Base-by-base conservation (phyloP, 1,139 yeast genomes). In the Meyerozyma carpophila region DNA sequence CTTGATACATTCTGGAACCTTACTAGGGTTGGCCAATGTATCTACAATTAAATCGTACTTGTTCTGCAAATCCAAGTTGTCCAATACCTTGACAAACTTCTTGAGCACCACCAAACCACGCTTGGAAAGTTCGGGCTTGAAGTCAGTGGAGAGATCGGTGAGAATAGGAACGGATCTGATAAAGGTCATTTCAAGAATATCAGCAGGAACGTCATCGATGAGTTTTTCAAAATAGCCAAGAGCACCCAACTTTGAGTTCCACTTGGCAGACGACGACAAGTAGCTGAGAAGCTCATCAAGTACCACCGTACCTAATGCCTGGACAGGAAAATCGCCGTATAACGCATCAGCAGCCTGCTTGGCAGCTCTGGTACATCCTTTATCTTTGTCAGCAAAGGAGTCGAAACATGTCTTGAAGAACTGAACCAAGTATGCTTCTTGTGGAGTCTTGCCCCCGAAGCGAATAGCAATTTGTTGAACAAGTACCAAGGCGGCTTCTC, bases 61-160 rank as follows among this genome's bases (percentile, higher is more conserved):
- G 55, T 93, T 90, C 45, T 83, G 81, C 58, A 93, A 79, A 70
- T 93, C 98, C 67, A 90, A 82, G 67, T 93, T 93, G 65, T 93
- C 98, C 55, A 93, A 75, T 42, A 87, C 85, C 55, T 80, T 77
- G 51, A 91, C 95, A 56, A 85, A 88, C 47, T 76, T 77, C 41
- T 79, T 76, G 64, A 90, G 73, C 11, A 88, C 75, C 53, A 77
- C 75, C 53, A 82, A 71, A 53, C 97, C 98, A 50, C 82, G 89
- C 57, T 86, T 84, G 36, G 97, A 89, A 49, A 93, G 77, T 68
- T 93, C 98, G 2, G 97, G 96, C 70, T 93, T 93, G 76, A 93
- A 89, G 66, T 93, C 98, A 47, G 95, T 93, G 53, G 96, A 81
- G 66, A 84, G 78, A 63, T 88, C 95, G 38, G 96, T 88, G 56